These are phyloP conservation scores for Sporothrix brunneoviolacea DNA, from an alignment of 2,329 filamentous ascomycete species.

Conservation along the genomic window DNA sequence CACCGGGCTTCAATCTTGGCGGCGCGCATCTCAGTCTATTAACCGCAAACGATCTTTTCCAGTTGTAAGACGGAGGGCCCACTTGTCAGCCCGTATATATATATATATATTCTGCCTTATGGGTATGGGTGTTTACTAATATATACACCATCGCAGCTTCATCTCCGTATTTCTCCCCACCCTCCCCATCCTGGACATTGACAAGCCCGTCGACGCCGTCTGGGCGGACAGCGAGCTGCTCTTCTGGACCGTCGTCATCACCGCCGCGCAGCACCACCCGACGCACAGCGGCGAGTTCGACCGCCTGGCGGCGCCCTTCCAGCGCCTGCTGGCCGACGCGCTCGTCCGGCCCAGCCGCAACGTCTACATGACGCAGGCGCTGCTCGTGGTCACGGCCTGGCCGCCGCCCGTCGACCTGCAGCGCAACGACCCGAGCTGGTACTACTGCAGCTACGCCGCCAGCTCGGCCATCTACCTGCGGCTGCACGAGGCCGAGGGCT, in stretches of 20 bases:
- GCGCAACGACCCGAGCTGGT: conserved; percentile 10
- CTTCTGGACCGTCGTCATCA: conserved; percentile 11
- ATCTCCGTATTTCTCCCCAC: background rate
- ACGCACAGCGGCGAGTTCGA: background rate
- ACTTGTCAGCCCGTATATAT: too few species aligned
- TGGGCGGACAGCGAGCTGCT: conserved; percentile 7
- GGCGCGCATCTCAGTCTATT: background rate
- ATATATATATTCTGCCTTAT: too few species aligned
- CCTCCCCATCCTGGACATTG: conserved; percentile 7
- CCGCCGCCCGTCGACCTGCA: conserved; percentile 4
- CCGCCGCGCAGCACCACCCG: conserved; percentile 6
- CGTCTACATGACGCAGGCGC: conserved; percentile 7
- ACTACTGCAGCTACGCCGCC: conserved; percentile 10
- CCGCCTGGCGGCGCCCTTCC: background rate
- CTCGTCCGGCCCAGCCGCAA: background rate
- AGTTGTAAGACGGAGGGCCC: conserved; percentile 5
- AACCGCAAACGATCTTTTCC: background rate
- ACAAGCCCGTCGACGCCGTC: background rate
- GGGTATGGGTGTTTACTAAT: too few species aligned
- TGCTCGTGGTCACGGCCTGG: conserved; percentile 6
- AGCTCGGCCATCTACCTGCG: conserved; percentile 4
- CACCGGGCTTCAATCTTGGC: background rate
- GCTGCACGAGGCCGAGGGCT: conserved; percentile 2
- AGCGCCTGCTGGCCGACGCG: background rate
- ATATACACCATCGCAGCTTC: background rate